These are phyloP conservation scores for Alternaria hordeiaustralica DNA, from an alignment of 2,329 filamentous ascomycete genomes.

Conservation along the genomic window DNA sequence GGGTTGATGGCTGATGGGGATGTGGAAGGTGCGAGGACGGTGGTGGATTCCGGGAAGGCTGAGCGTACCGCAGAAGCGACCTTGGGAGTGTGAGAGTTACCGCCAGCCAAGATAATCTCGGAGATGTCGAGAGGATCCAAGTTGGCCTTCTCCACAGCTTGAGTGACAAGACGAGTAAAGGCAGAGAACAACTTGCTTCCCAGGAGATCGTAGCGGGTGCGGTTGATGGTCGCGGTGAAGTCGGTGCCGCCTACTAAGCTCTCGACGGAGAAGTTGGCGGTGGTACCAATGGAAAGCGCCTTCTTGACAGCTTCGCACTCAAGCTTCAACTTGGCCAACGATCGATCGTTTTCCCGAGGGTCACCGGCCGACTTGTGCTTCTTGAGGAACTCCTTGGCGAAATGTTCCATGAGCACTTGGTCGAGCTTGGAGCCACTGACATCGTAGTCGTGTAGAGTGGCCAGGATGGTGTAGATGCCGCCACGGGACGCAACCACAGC, in stretches of 20 bases:
- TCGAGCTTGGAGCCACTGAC: constrained; percentile 86
- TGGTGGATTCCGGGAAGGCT: constrained; percentile 82
- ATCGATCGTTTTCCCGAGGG: constrained; percentile 79
- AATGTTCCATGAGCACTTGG: constrained; percentile 91
- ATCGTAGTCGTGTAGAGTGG: constrained; percentile 95
- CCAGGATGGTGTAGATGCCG: constrained; percentile 94
- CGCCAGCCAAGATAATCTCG: constrained; percentile 92
- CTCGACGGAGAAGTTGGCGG: constrained; percentile 92
- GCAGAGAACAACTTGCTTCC: constrained; percentile 85
- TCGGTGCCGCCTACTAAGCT: constrained; percentile 87
- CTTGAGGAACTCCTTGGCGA: constrained; percentile 98
- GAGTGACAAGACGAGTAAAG: constrained; percentile 84
- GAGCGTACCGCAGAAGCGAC: constrained; percentile 80
- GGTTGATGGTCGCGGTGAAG: constrained; percentile 90
- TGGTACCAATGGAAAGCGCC: constrained; percentile 84
- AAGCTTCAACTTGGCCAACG: constrained; percentile 88
- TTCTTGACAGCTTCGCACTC: constrained; percentile 94
- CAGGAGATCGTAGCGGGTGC: constrained; percentile 89
- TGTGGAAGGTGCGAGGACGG: constrained; percentile 83
- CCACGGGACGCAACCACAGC: constrained; percentile 88
- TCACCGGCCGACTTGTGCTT: constrained; percentile 80
- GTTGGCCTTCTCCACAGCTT: constrained; percentile 87
- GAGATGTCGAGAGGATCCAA: constrained; percentile 92
- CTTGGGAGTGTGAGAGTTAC: constrained; percentile 91
- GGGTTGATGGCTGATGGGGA: constrained; percentile 83